Percentiles rank a stretch among this genome's conserved stretches.
Evolutionary conservation across 176 grass and related monocot genomes (phyloP).

Genomic region (Cenchrus americanus): DNA sequence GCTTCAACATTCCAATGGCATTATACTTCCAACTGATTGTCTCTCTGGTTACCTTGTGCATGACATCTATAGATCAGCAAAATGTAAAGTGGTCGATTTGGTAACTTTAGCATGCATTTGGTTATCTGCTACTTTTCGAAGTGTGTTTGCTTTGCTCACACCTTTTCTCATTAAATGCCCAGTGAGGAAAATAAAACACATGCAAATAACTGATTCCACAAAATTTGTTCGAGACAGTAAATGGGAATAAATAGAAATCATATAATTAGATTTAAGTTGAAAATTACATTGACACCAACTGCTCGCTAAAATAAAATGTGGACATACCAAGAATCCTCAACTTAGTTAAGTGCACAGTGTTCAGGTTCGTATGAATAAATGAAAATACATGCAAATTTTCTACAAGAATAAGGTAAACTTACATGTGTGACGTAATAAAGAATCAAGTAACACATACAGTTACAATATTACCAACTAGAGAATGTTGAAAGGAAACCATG

Average conservation of each 20-base stretch:
- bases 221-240: not conserved
- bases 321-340: too few relatives aligned
- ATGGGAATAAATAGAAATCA: too few relatives aligned
- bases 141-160: not conserved
- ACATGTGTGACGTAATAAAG: not conserved
- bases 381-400: not conserved
- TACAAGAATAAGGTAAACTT: not conserved
- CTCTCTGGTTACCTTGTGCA: not conserved
- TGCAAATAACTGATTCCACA: not conserved
- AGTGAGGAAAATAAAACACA: not conserved
- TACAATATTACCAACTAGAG: not conserved
- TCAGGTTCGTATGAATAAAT: not conserved
- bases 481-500: conserved; percentile 8
- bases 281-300: too few relatives aligned
- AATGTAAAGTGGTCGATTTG: not conserved
- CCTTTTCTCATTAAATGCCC: not conserved
- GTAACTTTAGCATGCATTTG: not conserved
- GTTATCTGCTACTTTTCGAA: not conserved
- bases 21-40: not conserved
- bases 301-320: too few relatives aligned
- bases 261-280: too few relatives aligned
- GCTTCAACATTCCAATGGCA: not conserved
- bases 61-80: not conserved
- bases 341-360: not conserved
- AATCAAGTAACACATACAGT: not conserved